Base-by-base conservation (phyloP, 2,329 filamentous ascomycete genomes). In the Botryotinia convoluta region DNA sequence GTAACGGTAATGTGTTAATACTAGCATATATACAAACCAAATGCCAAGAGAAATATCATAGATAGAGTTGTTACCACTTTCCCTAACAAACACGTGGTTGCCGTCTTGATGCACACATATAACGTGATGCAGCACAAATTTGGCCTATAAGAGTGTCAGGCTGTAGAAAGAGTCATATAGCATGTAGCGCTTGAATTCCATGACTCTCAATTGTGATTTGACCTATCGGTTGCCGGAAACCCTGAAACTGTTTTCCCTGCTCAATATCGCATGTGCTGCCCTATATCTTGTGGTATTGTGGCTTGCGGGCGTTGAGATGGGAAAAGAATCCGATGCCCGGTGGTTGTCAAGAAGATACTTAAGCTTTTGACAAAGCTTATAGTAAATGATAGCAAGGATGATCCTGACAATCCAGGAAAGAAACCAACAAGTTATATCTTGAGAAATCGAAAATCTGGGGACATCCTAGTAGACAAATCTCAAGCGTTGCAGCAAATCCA, bases 201-300 rank as follows among this genome's bases (percentile, higher is more conserved):
- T 39, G 64, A 68, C 26, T 54, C 32, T 68, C 26, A 4, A 39
- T 39, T 22, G 35, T n/a, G 18, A 14, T 48, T 39, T 29, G 39
- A 10, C 35, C 35, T 54, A 51, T 68, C 45, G 16, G 45, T 32
- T 39, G 18, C 16, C 35, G 39, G 8, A 48, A 54, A 51, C 7
- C 32, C 45, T 35, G 32, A 35, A 37, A 26, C 16, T 20, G 35
- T 22, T 54, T 29, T 54, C 64, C 64, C 35, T 37, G 64, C 26
- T 68, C 48, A 16, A 29, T 20, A 68, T 42, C 51, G 32, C 63
- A 54, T 68, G 45, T 29, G 64, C 45, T 68, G 64, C 64, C 45
- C 64, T 68, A 68, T 39, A 54, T 68, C 16, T 68, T 48, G 64
- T 68, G 45, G 64, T 29, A 54, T 29, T 54, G 64, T 67, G 64